Percentiles rank a stretch among this genome's conserved stretches.
These are phyloP conservation scores for Plectosphaerella cucumerina DNA, from an alignment of 2,329 filamentous ascomycete genomes.

Conservation along the genomic window DNA sequence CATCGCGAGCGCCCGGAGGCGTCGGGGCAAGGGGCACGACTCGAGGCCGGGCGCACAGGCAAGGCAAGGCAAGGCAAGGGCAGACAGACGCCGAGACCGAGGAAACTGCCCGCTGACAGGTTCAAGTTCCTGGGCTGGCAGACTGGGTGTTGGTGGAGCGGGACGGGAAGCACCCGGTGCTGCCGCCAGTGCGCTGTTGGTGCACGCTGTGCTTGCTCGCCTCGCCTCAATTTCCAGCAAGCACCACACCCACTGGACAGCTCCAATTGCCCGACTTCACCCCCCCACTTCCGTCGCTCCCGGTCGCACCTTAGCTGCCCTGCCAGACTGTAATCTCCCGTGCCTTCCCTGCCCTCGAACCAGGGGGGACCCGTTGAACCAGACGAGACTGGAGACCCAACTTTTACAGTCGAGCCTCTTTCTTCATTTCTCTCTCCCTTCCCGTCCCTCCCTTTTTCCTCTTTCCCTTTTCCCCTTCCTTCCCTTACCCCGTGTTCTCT, in stretches of 20 bases:
- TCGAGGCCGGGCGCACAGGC: too few relatives aligned
- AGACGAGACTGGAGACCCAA: neutral
- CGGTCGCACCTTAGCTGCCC: neutral
- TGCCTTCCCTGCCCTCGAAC: neutral
- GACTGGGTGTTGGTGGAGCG: too few relatives aligned
- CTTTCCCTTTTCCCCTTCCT: conserved; percentile 6
- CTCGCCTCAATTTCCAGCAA: neutral
- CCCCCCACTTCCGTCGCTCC: neutral
- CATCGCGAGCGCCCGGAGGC: too few relatives aligned
- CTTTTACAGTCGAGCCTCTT: too few relatives aligned
- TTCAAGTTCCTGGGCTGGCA: too few relatives aligned
- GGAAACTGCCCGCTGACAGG: too few relatives aligned
- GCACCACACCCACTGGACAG: neutral
- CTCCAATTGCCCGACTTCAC: neutral
- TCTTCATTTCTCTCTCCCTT: conserved; percentile 2
- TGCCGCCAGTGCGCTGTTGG: neutral
- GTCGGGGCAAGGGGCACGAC: too few relatives aligned
- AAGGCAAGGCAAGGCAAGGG: too few relatives aligned
- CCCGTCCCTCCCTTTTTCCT: conserved; percentile 1
- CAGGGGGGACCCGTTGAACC: neutral
- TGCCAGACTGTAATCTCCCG: neutral
- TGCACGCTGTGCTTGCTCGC: too few relatives aligned
- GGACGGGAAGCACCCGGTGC: too few relatives aligned
- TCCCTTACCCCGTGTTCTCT: neutral
- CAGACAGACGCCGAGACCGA: too few relatives aligned